phyloP scores from a whole-genome alignment of 139 green algal genomes.

The Micromonas pusilla region DNA sequence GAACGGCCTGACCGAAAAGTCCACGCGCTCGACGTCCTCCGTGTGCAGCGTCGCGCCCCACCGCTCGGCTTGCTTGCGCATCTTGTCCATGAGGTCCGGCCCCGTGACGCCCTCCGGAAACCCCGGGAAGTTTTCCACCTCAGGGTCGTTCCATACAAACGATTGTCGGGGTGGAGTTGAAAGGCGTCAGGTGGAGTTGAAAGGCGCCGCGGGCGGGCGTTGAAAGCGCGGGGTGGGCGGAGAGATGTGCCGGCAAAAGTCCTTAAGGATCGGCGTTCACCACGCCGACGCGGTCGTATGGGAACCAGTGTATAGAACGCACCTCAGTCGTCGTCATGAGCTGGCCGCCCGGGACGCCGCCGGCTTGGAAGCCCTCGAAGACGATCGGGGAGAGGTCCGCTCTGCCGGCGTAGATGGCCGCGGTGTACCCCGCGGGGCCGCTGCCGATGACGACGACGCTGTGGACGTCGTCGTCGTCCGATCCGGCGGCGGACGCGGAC shows the following conservation, averaged over 20 bases:
- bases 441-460: conserved; percentile 53
- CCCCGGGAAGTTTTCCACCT: conserved; percentile 70
- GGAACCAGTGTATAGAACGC: no score
- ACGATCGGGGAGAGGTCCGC: conserved; percentile 88
- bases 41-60: conserved; percentile 84
- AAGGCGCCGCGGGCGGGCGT: no score
- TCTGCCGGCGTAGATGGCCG: conserved; percentile 72
- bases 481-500: background rate
- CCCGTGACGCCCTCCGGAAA: conserved; percentile 96
- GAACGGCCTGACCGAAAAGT: conserved; percentile 65
- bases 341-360: conserved; percentile 83
- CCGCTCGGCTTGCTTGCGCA: conserved; percentile 88
- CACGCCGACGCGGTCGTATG: no score
- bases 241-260: no score
- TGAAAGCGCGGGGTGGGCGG: no score
- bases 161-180: no score
- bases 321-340: no score
- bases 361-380: conserved; percentile 50
- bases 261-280: no score
- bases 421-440: conserved; percentile 50
- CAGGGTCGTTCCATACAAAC: no score
- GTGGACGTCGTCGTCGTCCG: conserved; percentile 30
- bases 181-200: no score
- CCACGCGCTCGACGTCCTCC: conserved; percentile 88
- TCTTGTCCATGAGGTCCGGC: conserved; percentile 94